phyloP scores from a whole-genome alignment of 345 rosid genomes.

The Orychophragmus violaceus region DNA sequence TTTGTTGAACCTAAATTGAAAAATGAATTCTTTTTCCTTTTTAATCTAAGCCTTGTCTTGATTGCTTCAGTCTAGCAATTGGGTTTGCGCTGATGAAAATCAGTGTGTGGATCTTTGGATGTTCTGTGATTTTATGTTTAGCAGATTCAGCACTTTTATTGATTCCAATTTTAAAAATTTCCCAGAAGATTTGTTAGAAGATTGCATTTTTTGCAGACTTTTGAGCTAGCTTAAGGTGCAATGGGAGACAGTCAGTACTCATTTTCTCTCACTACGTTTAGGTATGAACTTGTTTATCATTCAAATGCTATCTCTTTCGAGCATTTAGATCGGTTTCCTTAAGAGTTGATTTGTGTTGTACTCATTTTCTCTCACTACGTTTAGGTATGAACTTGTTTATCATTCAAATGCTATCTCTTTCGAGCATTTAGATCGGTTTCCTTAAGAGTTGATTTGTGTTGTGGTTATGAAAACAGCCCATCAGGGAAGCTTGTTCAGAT shows the following conservation, averaged over 20 bases:
- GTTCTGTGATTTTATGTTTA: neutral
- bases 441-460: neutral
- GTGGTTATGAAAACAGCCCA: constrained; percentile 45
- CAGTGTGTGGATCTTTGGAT: neutral
- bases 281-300: constrained; percentile 30
- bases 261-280: constrained; percentile 93
- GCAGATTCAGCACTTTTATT: neutral
- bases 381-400: constrained; percentile 43
- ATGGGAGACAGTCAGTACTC: constrained; percentile 99
- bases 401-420: neutral
- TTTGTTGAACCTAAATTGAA: neutral
- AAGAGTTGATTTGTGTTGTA: neutral
- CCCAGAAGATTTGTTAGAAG: neutral
- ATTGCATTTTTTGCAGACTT: neutral
- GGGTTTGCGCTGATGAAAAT: neutral
- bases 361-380: constrained; percentile 93
- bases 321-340: neutral
- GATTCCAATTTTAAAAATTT: neutral
- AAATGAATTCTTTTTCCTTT: neutral
- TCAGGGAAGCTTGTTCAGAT: constrained; percentile 98
- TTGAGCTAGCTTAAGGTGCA: constrained; percentile 5
- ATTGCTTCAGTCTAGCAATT: neutral
- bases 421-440: neutral
- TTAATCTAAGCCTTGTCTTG: neutral
- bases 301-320: neutral